Evolutionary conservation across 2,329 filamentous ascomycete genomes (phyloP).

Genomic region (Sphaerostilbella broomeana): DNA sequence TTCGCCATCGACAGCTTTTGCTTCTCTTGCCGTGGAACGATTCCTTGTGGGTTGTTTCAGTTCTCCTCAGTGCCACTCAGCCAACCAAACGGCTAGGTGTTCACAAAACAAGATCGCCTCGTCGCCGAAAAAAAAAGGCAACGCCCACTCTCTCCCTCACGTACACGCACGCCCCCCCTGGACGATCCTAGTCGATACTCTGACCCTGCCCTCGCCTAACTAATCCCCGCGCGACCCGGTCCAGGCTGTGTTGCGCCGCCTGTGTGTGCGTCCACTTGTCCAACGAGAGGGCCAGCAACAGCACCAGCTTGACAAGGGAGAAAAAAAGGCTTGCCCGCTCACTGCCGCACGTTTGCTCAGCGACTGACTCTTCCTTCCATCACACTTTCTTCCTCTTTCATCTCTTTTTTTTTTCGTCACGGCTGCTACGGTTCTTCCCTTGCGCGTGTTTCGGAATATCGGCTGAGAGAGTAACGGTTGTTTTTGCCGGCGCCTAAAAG

Average conservation of each 20-base stretch:
- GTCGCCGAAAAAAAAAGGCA: slow-evolving; percentile 8
- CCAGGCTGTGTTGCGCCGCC: slow-evolving; percentile 18
- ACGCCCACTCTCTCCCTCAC: slow-evolving; percentile 10
- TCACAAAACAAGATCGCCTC: slow-evolving; percentile 14
- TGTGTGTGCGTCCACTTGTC: slow-evolving; percentile 15
- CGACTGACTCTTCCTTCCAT: slow-evolving; percentile 25
- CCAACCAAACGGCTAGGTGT: slow-evolving; percentile 11
- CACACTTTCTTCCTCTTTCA: slow-evolving; percentile 24
- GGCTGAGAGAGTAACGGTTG: slow-evolving; percentile 37
- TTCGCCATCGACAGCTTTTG: too few relatives aligned
- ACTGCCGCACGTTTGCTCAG: slow-evolving; percentile 28
- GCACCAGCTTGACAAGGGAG: slow-evolving; percentile 27
- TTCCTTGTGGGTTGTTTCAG: slow-evolving; percentile 22
- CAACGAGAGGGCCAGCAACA: slow-evolving; percentile 17
- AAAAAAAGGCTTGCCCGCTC: slow-evolving; percentile 31
- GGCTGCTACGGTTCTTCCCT: slow-evolving; percentile 41
- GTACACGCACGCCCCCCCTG: slow-evolving; percentile 19
- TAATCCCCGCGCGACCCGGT: slow-evolving; percentile 21
- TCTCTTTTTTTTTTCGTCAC: slow-evolving; percentile 31
- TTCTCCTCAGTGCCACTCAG: slow-evolving; percentile 11
- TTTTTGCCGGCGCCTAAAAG: slow-evolving; percentile 49
- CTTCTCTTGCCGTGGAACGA: too few relatives aligned
- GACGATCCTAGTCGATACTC: slow-evolving; percentile 23
- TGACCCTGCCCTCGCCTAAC: slow-evolving; percentile 26
- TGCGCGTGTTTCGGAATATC: slow-evolving; percentile 40